A percentile compares a stretch with the other conserved stretches of the same genome.
Conservation (phyloP, 2,329 filamentous ascomycete species). For the Juglanconis juglandina region DNA sequence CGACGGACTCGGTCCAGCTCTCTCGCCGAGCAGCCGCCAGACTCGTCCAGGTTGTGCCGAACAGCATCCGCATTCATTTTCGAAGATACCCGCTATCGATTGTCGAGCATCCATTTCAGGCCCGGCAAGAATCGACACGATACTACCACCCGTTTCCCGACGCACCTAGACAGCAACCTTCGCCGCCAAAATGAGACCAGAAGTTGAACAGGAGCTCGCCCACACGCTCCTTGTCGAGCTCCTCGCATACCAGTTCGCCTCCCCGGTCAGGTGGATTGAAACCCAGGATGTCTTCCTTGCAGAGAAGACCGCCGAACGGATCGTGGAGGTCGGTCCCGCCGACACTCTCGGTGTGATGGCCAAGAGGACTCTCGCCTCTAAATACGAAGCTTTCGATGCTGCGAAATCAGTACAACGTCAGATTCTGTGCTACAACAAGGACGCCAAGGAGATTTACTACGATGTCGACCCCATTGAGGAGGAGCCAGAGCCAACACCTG, state of each 20-base stretch:
- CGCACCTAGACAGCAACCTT: slow-evolving; percentile 16
- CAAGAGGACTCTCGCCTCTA: slow-evolving; percentile 88
- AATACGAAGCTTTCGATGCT: slow-evolving; percentile 98
- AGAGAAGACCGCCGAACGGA: slow-evolving; percentile 92
- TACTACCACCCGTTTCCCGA: background rate
- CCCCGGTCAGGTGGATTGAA: slow-evolving; percentile 98
- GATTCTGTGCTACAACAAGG: slow-evolving; percentile 99
- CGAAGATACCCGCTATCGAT: slow-evolving; percentile 17
- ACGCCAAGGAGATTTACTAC: slow-evolving; percentile 99
- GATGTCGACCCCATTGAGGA: slow-evolving; percentile 94
- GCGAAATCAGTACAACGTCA: slow-evolving; percentile 94
- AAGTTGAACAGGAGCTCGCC: slow-evolving; percentile 98
- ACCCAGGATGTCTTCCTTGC: slow-evolving; percentile 99
- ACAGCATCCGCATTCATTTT: slow-evolving; percentile 1
- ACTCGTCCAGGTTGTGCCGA: background rate
- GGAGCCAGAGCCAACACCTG: slow-evolving; percentile 64
- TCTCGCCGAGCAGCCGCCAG: slow-evolving; percentile 3
- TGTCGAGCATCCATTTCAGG: slow-evolving; percentile 13
- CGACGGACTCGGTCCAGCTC: background rate
- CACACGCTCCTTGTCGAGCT: slow-evolving; percentile 98
- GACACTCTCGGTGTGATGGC: slow-evolving; percentile 98
- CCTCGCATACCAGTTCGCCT: slow-evolving; percentile 98
- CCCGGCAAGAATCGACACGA: background rate
- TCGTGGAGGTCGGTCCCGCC: slow-evolving; percentile 94
- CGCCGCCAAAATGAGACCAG: slow-evolving; percentile 76